Evolutionary conservation across 2,329 filamentous ascomycete genomes (phyloP).

Genomic region (Stromatinia cepivora): DNA sequence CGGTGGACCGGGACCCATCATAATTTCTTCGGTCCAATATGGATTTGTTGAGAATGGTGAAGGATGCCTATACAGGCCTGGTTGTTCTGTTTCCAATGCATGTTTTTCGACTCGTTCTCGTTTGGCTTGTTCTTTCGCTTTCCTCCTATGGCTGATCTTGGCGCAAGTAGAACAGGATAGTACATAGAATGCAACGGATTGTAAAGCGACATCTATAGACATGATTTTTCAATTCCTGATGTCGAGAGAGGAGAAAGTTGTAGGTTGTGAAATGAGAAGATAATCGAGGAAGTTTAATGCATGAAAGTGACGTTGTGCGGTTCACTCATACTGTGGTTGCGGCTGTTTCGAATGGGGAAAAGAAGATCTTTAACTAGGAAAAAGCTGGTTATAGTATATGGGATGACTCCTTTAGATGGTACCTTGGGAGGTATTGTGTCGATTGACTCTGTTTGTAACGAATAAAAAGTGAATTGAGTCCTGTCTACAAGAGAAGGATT

Average conservation of each 20-base stretch:
- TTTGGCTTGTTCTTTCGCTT: constrained; percentile 69
- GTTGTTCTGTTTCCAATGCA: constrained; percentile 66
- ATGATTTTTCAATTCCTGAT: constrained; percentile 39
- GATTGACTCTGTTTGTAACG: background rate
- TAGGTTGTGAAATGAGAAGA: background rate
- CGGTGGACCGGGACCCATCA: constrained; percentile 72
- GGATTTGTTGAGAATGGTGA: constrained; percentile 83
- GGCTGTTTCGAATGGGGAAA: constrained; percentile 10
- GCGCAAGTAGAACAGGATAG: constrained; percentile 77
- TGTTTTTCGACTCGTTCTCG: constrained; percentile 66
- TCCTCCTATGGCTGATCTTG: constrained; percentile 67
- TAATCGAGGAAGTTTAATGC: constrained; percentile 12
- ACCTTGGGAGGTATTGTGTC: background rate
- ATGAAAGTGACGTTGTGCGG: constrained; percentile 15
- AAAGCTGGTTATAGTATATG: background rate
- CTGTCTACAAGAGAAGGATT: background rate
- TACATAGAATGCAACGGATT: constrained; percentile 77
- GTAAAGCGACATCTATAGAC: constrained; percentile 61
- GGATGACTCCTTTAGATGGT: background rate
- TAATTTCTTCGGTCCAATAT: constrained; percentile 86
- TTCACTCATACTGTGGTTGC: constrained; percentile 18
- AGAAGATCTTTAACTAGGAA: constrained; percentile 2
- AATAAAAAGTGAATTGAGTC: background rate
- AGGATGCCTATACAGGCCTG: constrained; percentile 74
- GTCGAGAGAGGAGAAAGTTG: background rate